phyloP scores from a whole-genome alignment of 345 rosid genomes.

The Camelina neglecta region DNA sequence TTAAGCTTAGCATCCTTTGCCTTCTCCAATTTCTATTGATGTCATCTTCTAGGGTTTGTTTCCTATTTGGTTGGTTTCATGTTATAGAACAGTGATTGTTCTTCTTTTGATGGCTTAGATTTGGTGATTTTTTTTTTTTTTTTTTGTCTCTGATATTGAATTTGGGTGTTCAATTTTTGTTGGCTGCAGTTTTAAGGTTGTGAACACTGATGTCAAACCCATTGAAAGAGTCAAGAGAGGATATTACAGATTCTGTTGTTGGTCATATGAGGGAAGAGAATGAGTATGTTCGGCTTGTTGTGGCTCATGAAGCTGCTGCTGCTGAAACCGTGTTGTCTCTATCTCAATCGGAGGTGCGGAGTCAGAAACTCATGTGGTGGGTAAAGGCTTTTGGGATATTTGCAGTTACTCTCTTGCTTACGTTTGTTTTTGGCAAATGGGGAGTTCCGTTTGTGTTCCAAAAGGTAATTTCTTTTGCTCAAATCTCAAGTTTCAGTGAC shows the following conservation, averaged over 20 bases:
- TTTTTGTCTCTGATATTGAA: slow-evolving; percentile 19
- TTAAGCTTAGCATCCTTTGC: slow-evolving; percentile 30
- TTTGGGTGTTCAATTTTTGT: not conserved
- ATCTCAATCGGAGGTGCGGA: slow-evolving; percentile 42
- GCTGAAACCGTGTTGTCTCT: slow-evolving; percentile 44
- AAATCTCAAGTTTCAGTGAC: not conserved
- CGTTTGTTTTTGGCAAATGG: slow-evolving; percentile 72
- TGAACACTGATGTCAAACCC: slow-evolving; percentile 50
- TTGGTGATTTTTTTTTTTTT: not conserved
- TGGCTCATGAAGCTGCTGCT: slow-evolving; percentile 50
- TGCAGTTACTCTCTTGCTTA: slow-evolving; percentile 37
- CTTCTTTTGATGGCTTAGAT: slow-evolving; percentile 18
- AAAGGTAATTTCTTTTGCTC: slow-evolving; percentile 52
- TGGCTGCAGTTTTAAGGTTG: not conserved
- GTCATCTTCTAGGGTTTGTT: slow-evolving; percentile 26
- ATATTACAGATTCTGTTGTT: slow-evolving; percentile 31
- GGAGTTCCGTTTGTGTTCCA: slow-evolving; percentile 77
- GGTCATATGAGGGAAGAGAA: slow-evolving; percentile 56
- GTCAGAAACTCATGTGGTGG: slow-evolving; percentile 63
- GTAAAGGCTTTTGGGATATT: slow-evolving; percentile 52
- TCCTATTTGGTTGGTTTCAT: not conserved
- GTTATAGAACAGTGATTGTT: slow-evolving; percentile 19
- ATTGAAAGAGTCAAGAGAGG: slow-evolving; percentile 44
- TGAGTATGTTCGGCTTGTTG: slow-evolving; percentile 76
- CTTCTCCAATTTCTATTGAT: slow-evolving; percentile 19